These are phyloP conservation scores for Choricystis sp. DNA, from an alignment of 139 green algal species.

Conservation along the genomic window DNA sequence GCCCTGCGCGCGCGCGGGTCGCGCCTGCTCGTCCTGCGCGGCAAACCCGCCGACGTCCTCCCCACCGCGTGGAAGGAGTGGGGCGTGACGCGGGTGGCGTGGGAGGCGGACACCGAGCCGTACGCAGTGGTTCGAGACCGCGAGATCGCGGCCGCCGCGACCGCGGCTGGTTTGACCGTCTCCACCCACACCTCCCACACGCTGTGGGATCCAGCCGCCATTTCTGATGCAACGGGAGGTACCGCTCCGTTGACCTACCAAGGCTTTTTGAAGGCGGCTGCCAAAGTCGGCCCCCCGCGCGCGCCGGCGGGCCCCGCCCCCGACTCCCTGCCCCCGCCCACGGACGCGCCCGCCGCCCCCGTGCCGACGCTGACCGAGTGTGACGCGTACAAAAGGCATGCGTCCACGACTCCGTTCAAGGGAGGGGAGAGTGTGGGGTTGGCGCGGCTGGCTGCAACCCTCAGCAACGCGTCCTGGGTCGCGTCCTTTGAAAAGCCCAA, in stretches of 20 bases:
- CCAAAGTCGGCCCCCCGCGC: constrained; percentile 26
- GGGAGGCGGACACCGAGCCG: constrained; percentile 75
- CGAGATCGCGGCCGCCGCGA: constrained; percentile 18
- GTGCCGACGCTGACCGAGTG: constrained; percentile 47
- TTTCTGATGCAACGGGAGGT: constrained; percentile 27
- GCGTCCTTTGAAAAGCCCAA: constrained; percentile 75
- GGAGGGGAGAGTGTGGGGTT: constrained; percentile 57
- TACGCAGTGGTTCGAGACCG: constrained; percentile 51
- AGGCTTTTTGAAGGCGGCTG: constrained; percentile 53
- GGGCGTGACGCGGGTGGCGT: constrained; percentile 46
- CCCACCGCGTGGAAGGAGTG: constrained; percentile 39
- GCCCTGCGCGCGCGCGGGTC: constrained; percentile 36
- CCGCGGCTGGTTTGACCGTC: constrained; percentile 37
- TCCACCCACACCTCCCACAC: constrained; percentile 50
- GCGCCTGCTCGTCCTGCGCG: constrained; percentile 50
- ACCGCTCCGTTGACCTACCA: constrained; percentile 40
- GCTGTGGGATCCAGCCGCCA: constrained; percentile 48
- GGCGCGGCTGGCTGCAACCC: constrained; percentile 31
- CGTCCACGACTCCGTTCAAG: constrained; percentile 38
- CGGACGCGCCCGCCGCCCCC: neutral
- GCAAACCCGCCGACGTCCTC: constrained; percentile 54
- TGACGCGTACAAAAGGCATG: constrained; percentile 29
- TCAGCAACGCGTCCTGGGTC: constrained; percentile 47
- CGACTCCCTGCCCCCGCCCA: constrained; percentile 20
- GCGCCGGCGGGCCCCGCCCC: constrained; percentile 26